Evolutionary conservation across 2,329 filamentous ascomycete genomes (phyloP).

Genomic region (Phialemoniopsis sp.): DNA sequence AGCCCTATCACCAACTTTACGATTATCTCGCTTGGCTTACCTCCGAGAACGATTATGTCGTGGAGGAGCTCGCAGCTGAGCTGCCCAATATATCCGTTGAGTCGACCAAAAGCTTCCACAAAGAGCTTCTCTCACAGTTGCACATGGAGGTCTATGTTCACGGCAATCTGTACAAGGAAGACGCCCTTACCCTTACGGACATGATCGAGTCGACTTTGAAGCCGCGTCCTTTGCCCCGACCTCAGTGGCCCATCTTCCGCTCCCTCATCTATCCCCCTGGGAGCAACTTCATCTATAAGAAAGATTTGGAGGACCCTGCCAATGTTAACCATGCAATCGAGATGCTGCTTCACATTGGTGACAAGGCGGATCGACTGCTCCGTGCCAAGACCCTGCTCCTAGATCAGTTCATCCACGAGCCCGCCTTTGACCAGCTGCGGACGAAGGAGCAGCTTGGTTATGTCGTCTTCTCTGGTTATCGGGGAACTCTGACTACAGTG

Average conservation of each 20-base stretch:
- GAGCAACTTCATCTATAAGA: conserved; percentile 79
- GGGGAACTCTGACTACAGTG: conserved; percentile 70
- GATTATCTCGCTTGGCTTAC: conserved; percentile 80
- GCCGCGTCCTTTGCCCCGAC: conserved; percentile 66
- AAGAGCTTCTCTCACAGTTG: conserved; percentile 75
- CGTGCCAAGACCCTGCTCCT: conserved; percentile 78
- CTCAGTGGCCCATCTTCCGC: conserved; percentile 76
- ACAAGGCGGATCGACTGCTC: conserved; percentile 61
- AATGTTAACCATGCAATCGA: conserved; percentile 89
- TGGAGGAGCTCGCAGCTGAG: conserved; percentile 76
- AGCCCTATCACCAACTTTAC: conserved; percentile 84
- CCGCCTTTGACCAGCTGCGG: conserved; percentile 87
- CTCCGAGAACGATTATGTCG: conserved; percentile 70
- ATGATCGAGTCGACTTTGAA: conserved; percentile 76
- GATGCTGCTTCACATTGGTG: conserved; percentile 69
- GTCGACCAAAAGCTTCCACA: conserved; percentile 73
- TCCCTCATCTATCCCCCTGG: conserved; percentile 75
- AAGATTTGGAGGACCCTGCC: conserved; percentile 75
- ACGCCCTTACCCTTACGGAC: conserved; percentile 80
- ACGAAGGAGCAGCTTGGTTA: conserved; percentile 98
- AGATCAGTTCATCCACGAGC: conserved; percentile 88
- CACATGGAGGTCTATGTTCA: conserved; percentile 87
- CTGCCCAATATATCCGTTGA: conserved; percentile 69
- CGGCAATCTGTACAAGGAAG: conserved; percentile 92
- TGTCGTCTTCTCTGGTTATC: conserved; percentile 81